These are phyloP conservation scores for Sporisorium reilianum DNA, from an alignment of 1,284 basidiomycete species.

Conservation along the genomic window DNA sequence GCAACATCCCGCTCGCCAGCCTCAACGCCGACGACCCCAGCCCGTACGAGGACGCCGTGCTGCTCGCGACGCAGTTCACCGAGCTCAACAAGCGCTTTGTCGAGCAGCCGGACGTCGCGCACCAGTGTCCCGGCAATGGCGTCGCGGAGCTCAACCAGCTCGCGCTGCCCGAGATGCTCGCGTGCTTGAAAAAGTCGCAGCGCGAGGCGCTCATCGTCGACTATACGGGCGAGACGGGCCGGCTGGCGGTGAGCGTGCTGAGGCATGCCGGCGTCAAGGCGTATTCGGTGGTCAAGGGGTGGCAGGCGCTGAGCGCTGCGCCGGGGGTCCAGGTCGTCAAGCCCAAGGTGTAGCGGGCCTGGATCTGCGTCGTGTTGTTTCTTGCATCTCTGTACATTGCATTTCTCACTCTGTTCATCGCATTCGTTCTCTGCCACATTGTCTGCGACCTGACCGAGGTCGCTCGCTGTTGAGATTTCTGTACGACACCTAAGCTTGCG, in stretches of 20 bases:
- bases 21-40: conserved; percentile 25
- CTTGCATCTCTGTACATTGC: background rate
- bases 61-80: conserved; percentile 40
- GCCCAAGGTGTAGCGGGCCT: background rate
- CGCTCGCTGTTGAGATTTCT: background rate
- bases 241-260: conserved; percentile 27
- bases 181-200: conserved; percentile 11
- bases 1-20: conserved; percentile 31
- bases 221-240: conserved; percentile 29
- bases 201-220: conserved; percentile 35
- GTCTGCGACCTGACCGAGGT: background rate
- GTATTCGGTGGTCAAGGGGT: conserved; percentile 19
- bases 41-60: conserved; percentile 32
- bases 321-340: conserved; percentile 9
- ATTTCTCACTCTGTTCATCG: conserved; percentile 8
- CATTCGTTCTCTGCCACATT: background rate
- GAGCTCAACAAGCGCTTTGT: conserved; percentile 36
- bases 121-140: conserved; percentile 22
- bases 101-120: conserved; percentile 4
- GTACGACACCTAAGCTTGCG: too few relatives aligned
- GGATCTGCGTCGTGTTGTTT: background rate
- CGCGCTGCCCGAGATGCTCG: conserved; percentile 26
- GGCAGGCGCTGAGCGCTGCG: conserved; percentile 5
- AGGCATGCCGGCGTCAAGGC: conserved; percentile 39
- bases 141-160: conserved; percentile 24